These are phyloP conservation scores for Pichia sp. DNA, from an alignment of 1,139 yeast genomes.

Conservation along the genomic window DNA sequence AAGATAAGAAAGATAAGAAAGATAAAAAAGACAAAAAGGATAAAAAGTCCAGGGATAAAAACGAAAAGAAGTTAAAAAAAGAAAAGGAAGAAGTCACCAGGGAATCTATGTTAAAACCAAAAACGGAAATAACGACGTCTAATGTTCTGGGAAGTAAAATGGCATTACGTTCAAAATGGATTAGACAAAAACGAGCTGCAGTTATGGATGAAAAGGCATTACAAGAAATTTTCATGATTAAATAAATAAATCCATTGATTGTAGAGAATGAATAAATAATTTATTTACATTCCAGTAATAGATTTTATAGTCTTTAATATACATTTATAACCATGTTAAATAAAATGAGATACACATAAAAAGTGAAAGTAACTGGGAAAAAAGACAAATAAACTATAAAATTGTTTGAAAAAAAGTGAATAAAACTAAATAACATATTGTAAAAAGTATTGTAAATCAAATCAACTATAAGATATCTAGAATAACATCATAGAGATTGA, in stretches of 20 bases:
- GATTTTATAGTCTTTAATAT: neutral
- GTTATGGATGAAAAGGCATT: conserved; percentile 83
- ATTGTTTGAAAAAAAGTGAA: neutral
- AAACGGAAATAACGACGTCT: conserved; percentile 28
- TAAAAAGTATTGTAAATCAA: neutral
- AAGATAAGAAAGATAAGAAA: conserved; percentile 25
- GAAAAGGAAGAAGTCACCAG: conserved; percentile 31
- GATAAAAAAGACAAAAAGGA: conserved; percentile 27
- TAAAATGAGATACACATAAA: neutral
- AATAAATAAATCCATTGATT: no score
- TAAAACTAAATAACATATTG: neutral
- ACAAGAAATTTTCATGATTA: conserved; percentile 86
- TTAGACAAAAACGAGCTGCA: conserved; percentile 83
- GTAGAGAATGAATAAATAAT: no score
- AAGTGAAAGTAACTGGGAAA: neutral
- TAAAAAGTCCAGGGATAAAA: conserved; percentile 32
- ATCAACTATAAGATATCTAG: neutral
- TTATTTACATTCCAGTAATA: no score
- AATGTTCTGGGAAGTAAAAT: conserved; percentile 53
- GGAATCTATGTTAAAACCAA: conserved; percentile 37
- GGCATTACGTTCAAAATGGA: conserved; percentile 80
- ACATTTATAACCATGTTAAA: neutral
- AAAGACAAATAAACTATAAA: neutral
- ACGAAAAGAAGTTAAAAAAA: conserved; percentile 31
- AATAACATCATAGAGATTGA: conserved; percentile 9